These are phyloP conservation scores for Exophiala sp. DNA, from an alignment of 2,329 filamentous ascomycete genomes.

Conservation along the genomic window DNA sequence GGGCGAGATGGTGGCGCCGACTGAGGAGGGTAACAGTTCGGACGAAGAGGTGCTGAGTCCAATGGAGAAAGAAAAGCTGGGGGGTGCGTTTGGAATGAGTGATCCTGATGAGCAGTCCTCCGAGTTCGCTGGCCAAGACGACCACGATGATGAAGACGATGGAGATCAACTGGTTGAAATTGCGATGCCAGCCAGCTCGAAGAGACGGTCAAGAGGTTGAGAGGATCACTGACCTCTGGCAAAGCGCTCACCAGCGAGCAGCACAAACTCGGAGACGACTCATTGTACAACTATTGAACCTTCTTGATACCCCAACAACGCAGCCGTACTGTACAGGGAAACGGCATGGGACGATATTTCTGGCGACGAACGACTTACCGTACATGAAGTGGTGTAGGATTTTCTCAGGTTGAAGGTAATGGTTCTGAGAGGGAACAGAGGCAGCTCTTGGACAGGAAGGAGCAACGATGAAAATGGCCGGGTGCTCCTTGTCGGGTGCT, in stretches of 20 bases:
- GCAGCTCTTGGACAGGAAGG: too few relatives aligned
- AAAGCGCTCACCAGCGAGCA: neutral
- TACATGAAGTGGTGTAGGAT: too few relatives aligned
- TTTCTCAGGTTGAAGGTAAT: too few relatives aligned
- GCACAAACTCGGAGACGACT: neutral
- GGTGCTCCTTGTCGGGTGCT: too few relatives aligned
- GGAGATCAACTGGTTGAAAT: slow-evolving; percentile 43
- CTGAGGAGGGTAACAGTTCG: slow-evolving; percentile 28
- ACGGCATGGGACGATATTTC: too few relatives aligned
- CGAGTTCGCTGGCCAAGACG: slow-evolving; percentile 28
- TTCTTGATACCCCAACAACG: slow-evolving; percentile 1
- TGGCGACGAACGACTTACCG: too few relatives aligned
- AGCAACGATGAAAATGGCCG: too few relatives aligned
- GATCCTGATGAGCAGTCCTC: slow-evolving; percentile 25
- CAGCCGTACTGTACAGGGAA: neutral
- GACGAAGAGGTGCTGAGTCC: slow-evolving; percentile 28
- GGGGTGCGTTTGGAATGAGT: slow-evolving; percentile 16
- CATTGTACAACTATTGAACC: slow-evolving; percentile 1
- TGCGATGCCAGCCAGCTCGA: slow-evolving; percentile 37
- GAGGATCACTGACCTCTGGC: neutral
- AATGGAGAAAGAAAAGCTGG: slow-evolving; percentile 23
- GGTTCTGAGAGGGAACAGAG: too few relatives aligned
- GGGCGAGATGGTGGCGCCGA: slow-evolving; percentile 47
- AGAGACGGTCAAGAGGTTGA: slow-evolving; percentile 25
- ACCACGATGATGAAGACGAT: slow-evolving; percentile 28